phyloP scores from a whole-genome alignment of 2,329 filamentous ascomycete species.

The Arachnomyces sp. region DNA sequence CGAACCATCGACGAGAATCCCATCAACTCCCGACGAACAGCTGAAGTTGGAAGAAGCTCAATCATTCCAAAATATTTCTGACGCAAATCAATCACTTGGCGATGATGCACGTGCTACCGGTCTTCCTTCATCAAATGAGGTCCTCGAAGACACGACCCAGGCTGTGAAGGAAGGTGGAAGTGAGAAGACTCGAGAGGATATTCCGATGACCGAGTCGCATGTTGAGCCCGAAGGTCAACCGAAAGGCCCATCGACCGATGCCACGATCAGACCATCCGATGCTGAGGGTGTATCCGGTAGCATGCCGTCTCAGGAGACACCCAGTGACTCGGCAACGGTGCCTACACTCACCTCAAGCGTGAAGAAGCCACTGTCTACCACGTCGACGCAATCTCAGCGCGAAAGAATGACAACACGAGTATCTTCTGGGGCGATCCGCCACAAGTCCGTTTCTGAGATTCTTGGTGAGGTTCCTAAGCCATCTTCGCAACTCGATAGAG shows the following conservation, averaged over 20 bases:
- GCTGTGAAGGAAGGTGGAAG: constrained; percentile 13
- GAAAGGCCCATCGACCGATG: constrained; percentile 10
- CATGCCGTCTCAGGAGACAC: constrained; percentile 8
- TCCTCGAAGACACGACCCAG: constrained; percentile 14
- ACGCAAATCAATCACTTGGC: constrained; percentile 16
- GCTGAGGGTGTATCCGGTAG: background rate
- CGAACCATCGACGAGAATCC: constrained; percentile 20
- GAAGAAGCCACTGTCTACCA: constrained; percentile 18
- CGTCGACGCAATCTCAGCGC: constrained; percentile 23
- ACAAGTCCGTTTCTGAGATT: constrained; percentile 67
- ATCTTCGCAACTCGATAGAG: constrained; percentile 28
- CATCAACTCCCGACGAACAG: constrained; percentile 51
- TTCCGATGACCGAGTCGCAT: constrained; percentile 7
- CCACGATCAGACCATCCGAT: background rate
- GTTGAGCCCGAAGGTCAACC: constrained; percentile 13
- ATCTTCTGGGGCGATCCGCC: constrained; percentile 60
- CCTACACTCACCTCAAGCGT: constrained; percentile 13
- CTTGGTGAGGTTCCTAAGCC: constrained; percentile 50
- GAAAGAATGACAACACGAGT: constrained; percentile 61
- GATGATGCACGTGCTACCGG: constrained; percentile 9
- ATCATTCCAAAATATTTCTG: constrained; percentile 23
- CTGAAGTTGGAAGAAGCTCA: constrained; percentile 49
- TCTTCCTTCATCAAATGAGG: constrained; percentile 18
- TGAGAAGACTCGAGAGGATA: constrained; percentile 9
- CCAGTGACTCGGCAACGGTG: constrained; percentile 10